Evolutionary conservation across 1,139 yeast genomes (phyloP).

Genomic region (Suhomyces bolitotheri): DNA sequence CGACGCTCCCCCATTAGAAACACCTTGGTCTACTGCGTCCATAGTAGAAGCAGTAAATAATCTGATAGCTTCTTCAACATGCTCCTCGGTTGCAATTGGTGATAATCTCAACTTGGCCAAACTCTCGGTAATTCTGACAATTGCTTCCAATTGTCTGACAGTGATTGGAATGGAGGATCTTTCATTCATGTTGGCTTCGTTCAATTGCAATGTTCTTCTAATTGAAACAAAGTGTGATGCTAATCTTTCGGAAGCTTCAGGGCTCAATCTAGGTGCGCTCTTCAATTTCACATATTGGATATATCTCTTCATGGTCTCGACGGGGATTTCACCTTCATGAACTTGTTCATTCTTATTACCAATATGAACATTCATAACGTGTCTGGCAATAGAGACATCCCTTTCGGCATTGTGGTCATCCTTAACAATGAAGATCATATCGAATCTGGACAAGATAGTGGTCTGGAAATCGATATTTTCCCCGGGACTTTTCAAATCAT

Average conservation of each 20-base stretch:
- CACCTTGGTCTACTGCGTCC: conserved; percentile 94
- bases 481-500: conserved; percentile 94
- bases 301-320: conserved; percentile 88
- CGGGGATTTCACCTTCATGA: conserved; percentile 84
- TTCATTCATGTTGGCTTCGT: conserved; percentile 80
- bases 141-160: conserved; percentile 95
- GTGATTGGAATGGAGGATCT: conserved; percentile 97
- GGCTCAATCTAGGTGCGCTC: conserved; percentile 90
- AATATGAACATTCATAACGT: conserved; percentile 93
- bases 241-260: conserved; percentile 86
- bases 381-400: conserved; percentile 89
- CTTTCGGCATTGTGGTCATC: conserved; percentile 88
- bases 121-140: conserved; percentile 92
- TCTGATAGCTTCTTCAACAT: conserved; percentile 94
- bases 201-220: conserved; percentile 77
- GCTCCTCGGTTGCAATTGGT: conserved; percentile 83
- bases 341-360: conserved; percentile 55
- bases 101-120: conserved; percentile 82
- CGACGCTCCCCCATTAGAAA: conserved; percentile 43
- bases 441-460: conserved; percentile 94
- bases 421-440: conserved; percentile 95
- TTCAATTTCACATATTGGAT: conserved; percentile 84
- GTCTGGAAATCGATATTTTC: conserved; percentile 98
- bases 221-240: conserved; percentile 95
- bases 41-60: conserved; percentile 94